Conservation (phyloP, 2,329 filamentous ascomycete species). For the Thelonectria olida region DNA sequence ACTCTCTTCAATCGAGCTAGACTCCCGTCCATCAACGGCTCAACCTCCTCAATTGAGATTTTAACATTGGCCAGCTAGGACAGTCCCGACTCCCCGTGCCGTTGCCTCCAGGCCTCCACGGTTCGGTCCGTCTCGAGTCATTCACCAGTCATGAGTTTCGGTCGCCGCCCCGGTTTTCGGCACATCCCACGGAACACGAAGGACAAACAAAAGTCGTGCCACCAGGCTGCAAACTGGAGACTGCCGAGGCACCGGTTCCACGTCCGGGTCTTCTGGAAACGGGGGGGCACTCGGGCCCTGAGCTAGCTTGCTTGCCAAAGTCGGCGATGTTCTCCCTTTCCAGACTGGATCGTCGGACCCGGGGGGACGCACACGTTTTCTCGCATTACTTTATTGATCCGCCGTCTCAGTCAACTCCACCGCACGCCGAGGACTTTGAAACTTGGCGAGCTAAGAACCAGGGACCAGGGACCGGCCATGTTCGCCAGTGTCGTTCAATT, state of each 20-base stretch:
- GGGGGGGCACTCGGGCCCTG: not conserved
- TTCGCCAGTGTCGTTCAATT: not conserved
- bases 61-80: not conserved
- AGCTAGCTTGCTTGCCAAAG: not conserved
- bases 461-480: not conserved
- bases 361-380: not conserved
- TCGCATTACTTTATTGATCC: not conserved
- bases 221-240: not conserved
- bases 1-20: no score
- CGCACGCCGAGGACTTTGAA: not conserved
- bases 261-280: no score
- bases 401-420: slow-evolving; percentile 7
- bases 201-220: not conserved
- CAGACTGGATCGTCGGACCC: not conserved
- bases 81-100: not conserved
- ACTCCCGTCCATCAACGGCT: no score
- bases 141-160: no score
- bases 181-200: not conserved
- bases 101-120: slow-evolving; percentile 3
- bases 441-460: not conserved
- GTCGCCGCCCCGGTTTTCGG: no score
- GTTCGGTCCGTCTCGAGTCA: slow-evolving; percentile 25
- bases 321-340: not conserved
- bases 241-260: not conserved
- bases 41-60: no score